Percentiles rank a stretch among this genome's conserved stretches.
phyloP scores from a whole-genome alignment of 352 stramenopile species.

The Globisporangium middletonii region DNA sequence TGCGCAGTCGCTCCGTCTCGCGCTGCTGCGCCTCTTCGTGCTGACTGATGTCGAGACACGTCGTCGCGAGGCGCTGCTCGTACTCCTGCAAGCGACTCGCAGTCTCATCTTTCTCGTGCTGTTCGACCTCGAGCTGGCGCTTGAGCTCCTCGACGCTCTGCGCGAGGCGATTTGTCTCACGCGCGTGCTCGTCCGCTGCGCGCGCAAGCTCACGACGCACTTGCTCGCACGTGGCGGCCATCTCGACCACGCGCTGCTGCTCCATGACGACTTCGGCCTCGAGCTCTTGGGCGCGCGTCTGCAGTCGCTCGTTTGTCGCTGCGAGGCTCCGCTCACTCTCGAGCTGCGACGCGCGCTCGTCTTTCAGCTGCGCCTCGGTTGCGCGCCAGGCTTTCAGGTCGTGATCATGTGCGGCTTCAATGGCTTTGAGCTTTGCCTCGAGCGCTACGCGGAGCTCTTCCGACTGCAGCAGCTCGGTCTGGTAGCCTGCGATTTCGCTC shows the following conservation, averaged over 20 bases:
- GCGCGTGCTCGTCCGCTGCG: conserved; percentile 6
- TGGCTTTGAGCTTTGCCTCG: conserved; percentile 18
- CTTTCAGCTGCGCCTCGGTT: conserved; percentile 18
- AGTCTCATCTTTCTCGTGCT: conserved; percentile 56
- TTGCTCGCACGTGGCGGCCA: conserved; percentile 12
- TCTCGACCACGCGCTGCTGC: conserved; percentile 7
- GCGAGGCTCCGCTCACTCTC: not conserved
- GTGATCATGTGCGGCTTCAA: conserved; percentile 13
- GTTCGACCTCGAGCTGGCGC: conserved; percentile 32
- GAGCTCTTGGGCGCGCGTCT: conserved; percentile 24
- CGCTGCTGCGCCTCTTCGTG: conserved; percentile 58
- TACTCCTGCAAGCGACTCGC: conserved; percentile 68
- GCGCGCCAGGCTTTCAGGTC: conserved; percentile 28
- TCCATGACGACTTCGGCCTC: conserved; percentile 21
- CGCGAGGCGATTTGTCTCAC: conserved; percentile 19
- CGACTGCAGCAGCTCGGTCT: conserved; percentile 23
- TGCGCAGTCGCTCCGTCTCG: conserved; percentile 41
- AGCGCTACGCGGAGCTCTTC: conserved; percentile 23
- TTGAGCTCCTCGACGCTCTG: conserved; percentile 26
- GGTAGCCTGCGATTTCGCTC: conserved; percentile 23
- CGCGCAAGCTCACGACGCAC: conserved; percentile 14
- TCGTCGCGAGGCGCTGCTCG: conserved; percentile 58
- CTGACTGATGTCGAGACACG: conserved; percentile 60
- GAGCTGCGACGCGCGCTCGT: conserved; percentile 18
- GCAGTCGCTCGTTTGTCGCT: conserved; percentile 24